phyloP scores from a whole-genome alignment of 106 monocot genomes.

The Dioscorea zingiberensis region DNA sequence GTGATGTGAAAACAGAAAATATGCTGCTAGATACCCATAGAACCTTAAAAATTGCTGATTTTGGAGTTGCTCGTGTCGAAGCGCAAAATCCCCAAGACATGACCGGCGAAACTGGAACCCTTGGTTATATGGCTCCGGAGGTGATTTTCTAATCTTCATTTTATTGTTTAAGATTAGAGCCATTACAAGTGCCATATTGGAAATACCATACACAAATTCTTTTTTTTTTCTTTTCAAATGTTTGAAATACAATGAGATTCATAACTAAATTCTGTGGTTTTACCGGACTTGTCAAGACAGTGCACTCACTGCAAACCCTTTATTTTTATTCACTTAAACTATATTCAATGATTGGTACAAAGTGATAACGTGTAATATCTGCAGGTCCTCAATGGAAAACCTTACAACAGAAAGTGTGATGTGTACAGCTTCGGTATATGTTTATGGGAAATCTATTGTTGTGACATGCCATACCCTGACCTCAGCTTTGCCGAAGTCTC shows the following conservation, averaged over 20 bases:
- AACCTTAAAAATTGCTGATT: slow-evolving; percentile 82
- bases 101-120: slow-evolving; percentile 98
- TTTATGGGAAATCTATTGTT: slow-evolving; percentile 80
- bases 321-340: too few relatives aligned
- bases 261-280: not conserved
- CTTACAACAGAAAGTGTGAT: slow-evolving; percentile 71
- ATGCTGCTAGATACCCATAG: slow-evolving; percentile 50
- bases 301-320: too few relatives aligned
- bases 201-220: too few relatives aligned
- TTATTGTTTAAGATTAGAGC: too few relatives aligned
- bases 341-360: too few relatives aligned
- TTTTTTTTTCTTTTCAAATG: too few relatives aligned
- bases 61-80: slow-evolving; percentile 95
- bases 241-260: not conserved
- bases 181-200: too few relatives aligned
- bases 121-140: slow-evolving; percentile 97
- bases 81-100: slow-evolving; percentile 78
- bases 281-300: too few relatives aligned
- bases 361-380: not conserved
- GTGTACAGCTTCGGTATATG: slow-evolving; percentile 80
- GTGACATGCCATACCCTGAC: slow-evolving; percentile 65
- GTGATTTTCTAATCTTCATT: slow-evolving; percentile 13
- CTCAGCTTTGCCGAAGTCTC: slow-evolving; percentile 62
- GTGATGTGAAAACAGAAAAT: slow-evolving; percentile 89
- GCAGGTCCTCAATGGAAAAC: slow-evolving; percentile 68